phyloP scores from a whole-genome alignment of 176 grass and related monocot genomes.

The Aegilops bicornis region DNA sequence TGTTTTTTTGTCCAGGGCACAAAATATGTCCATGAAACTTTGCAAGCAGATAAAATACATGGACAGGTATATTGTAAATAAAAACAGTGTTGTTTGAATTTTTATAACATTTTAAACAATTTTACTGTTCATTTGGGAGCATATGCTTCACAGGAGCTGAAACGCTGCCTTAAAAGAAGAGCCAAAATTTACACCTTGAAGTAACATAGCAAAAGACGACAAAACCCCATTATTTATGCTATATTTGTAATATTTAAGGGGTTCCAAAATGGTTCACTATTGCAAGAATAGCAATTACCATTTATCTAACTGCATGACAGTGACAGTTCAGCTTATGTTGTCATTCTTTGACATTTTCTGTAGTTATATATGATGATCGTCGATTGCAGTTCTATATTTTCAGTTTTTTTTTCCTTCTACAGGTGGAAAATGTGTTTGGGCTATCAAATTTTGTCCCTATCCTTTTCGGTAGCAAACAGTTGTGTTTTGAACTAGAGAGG shows the following conservation, averaged over 20 bases:
- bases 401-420: slow-evolving; percentile 20
- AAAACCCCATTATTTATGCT: neutral
- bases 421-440: slow-evolving; percentile 91
- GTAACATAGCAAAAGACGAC: neutral
- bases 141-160: too few species aligned
- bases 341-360: slow-evolving; percentile 16
- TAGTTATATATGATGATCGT: slow-evolving; percentile 11
- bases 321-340: slow-evolving; percentile 4
- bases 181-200: neutral
- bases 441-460: slow-evolving; percentile 97
- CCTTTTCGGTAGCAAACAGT: slow-evolving; percentile 71
- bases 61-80: too few species aligned
- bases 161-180: too few species aligned
- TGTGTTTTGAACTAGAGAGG: slow-evolving; percentile 77
- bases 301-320: slow-evolving; percentile 7
- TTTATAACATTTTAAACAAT: too few species aligned
- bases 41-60: too few species aligned
- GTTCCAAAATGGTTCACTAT: neutral
- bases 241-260: neutral
- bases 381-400: neutral
- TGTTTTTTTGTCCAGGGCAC: too few species aligned
- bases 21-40: too few species aligned
- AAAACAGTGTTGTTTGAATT: too few species aligned
- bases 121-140: too few species aligned
- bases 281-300: neutral